Evolutionary conservation across 306 rosid species (phyloP), one percentile per base, ranked within the genome.

Genomic region (Coriaria nepalensis): DNA sequence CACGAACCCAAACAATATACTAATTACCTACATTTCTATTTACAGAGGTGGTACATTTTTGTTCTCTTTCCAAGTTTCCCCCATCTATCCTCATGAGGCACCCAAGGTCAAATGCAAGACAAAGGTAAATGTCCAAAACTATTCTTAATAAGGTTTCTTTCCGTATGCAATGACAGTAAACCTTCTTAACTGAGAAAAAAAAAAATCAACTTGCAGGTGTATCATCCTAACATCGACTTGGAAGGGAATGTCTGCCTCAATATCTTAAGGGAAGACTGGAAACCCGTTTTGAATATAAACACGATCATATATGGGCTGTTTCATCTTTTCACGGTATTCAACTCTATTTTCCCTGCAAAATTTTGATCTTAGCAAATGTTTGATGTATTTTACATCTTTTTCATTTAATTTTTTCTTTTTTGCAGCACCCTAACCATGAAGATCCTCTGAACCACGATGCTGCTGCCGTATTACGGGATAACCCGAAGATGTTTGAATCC

Each of bases 81-180:
- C 79, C 11, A 38, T 69, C 60, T 77, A 77, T 40, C 83, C 83
- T 35, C 74, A 77, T 33, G 83, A 77, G 66, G 79, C 83, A 14
- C 83, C 83, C 10, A 77, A 77, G 44, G 83, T 77, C 45, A 77
- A 77, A 71, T 69, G 83, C 59, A 77, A 72, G 79, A 77, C 79
- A 13, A 77, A 72, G 83, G 83, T 77, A 68, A 40, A 9, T 4
- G 29, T 12, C n/a, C 43, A 29, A 8, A 47, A 33, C 44, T 37
- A 9, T 45, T 40, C 9, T 12, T 45, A 3, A 33, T 14, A 8
- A 8, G 13, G 20, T 32, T 41, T 6, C 8, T 3, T 7, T 4
- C 5, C 13, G 32, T 40, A 38, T 37, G 69, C 10, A 20, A 20
- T 1, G 29, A 20, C 29, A 20, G 29, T 20, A 20, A 20, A 20